Base-by-base conservation (phyloP, 768 basidiomycete genomes). In the Mycena kentingensis region DNA sequence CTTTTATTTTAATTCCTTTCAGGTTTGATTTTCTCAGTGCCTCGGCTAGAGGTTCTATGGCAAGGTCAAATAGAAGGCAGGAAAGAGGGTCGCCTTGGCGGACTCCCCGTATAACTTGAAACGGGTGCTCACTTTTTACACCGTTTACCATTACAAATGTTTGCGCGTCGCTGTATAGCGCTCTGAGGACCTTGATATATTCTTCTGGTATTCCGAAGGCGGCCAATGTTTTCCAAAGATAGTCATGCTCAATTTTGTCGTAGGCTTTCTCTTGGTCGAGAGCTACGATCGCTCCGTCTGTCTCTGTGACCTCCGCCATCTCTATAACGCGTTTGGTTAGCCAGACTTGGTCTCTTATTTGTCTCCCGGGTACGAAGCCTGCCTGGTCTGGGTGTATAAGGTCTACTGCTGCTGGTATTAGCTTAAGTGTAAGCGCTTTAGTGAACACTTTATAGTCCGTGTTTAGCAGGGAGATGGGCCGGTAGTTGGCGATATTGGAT, bases 1-100 rank as follows among this genome's bases (percentile, higher is more conserved):
- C 64, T 8, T 35, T 41, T 4, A 65, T 60, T 37, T 55, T 12
- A 3, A 69, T 55, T 1, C 72, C 70, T 48, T 60, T 41, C 21
- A 74, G 49, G 5, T 46, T 35, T 2, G 72, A 72, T 4, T 63
- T 57, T 31, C 72, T 18, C 0, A 77, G 54, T 27, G 57, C 52
- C 13, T 49, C 34, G 0, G 71, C 70, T 0, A 77, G 65, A 0
- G 74, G 68, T 56, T 77, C 74, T 3, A 77, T 77, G 25, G 71
- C 73, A 0, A 75, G 28, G 53, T 76, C 65, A 38, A 73, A 76
- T 0, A 75, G 64, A 0, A 74, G 63, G 54, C 74, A 73, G 3
- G 67, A 74, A 0, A 76, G 59, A 0, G 70, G 72, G 57, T 74
- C 70, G 0, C 71, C 73, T 52, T 73, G 71, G 2, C 65, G 15